Conservation (phyloP, 192 early-diverging fungal species). For the Podila verticillata region DNA sequence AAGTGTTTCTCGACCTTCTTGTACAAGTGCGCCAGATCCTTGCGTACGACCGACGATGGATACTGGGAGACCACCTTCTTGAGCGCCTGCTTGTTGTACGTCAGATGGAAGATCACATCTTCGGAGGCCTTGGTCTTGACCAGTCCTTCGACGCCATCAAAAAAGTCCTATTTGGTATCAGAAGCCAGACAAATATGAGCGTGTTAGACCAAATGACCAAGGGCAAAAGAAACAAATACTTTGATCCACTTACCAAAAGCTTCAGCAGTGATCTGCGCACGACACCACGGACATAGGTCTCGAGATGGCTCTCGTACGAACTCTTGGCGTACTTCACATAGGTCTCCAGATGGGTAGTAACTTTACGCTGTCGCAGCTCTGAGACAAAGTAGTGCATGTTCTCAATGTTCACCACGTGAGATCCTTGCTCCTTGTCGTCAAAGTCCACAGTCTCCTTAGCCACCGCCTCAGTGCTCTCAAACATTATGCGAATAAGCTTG, state of each 20-base stretch:
- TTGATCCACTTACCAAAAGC: constrained; percentile 66
- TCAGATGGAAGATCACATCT: constrained; percentile 84
- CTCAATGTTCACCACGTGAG: constrained; percentile 82
- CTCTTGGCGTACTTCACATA: constrained; percentile 87
- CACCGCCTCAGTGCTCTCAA: constrained; percentile 86
- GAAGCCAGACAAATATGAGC: background rate
- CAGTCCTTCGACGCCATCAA: constrained; percentile 92
- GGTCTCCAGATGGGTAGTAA: constrained; percentile 71
- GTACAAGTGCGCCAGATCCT: constrained; percentile 82
- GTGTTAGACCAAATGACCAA: background rate
- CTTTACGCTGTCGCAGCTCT: constrained; percentile 79
- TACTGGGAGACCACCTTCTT: constrained; percentile 88
- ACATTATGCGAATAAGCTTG: constrained; percentile 81
- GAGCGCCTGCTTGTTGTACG: constrained; percentile 84
- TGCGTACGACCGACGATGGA: constrained; percentile 83
- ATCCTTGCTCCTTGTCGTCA: constrained; percentile 85
- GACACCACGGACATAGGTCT: constrained; percentile 89
- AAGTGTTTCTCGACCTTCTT: constrained; percentile 97
- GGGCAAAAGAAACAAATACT: background rate
- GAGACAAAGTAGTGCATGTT: constrained; percentile 96
- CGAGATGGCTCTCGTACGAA: constrained; percentile 81
- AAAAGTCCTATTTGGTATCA: constrained; percentile 86
- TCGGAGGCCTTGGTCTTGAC: constrained; percentile 78
- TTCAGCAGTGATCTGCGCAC: constrained; percentile 88
- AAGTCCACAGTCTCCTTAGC: constrained; percentile 79